Base-by-base conservation (phyloP, 176 grass and related monocot species). In the Oryza nivara region DNA sequence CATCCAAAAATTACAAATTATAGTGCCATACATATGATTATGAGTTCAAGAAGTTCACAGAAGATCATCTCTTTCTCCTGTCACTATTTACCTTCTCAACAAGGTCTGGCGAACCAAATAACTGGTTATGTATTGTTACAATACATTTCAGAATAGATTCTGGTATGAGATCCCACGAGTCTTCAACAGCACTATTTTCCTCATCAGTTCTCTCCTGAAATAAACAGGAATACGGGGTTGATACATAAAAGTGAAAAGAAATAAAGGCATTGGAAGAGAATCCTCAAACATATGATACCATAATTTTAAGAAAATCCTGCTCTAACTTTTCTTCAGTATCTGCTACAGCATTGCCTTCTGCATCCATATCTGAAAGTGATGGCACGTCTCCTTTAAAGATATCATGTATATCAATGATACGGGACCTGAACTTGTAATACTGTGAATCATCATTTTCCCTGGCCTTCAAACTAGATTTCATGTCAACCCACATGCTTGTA, bases 71-170 rank as follows among this genome's bases (percentile, higher is more conserved):
- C 32, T 67, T 75, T 81, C 35, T 61, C 80, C 72, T 78, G 52
- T 30, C 74, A 73, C 45, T 60, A 19, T 79, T 79, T 90, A 97
- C 95, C 91, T 98, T 86, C 81, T 93, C 87, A 79, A 90, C 74
- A 84, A 95, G 91, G 60, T 90, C 91, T 35, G 70, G 67, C n/a
- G 91, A 92, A 73, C 92, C 92, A 93, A 95, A 98, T 71, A 98
- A 76, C 65, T 87, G 89, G 88, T 95, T 85, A 77, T 98, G 95
- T 48, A 88, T 88, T 9, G 49, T 64, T 67, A 98, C 83, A 76
- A 95, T 75, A 84, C 74, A 91, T 70, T 92, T 93, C 52, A 95
- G 65, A 54, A 65, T 81, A 58, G 85, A 93, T 16, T 98, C 95
- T 32, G 87, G 85, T 91, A 98, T 88, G 34, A 82, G 76, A 68